Evolutionary conservation across 306 rosid species (phyloP), one percentile per base, ranked within the genome.

Genomic region (Acmispon strigosus): DNA sequence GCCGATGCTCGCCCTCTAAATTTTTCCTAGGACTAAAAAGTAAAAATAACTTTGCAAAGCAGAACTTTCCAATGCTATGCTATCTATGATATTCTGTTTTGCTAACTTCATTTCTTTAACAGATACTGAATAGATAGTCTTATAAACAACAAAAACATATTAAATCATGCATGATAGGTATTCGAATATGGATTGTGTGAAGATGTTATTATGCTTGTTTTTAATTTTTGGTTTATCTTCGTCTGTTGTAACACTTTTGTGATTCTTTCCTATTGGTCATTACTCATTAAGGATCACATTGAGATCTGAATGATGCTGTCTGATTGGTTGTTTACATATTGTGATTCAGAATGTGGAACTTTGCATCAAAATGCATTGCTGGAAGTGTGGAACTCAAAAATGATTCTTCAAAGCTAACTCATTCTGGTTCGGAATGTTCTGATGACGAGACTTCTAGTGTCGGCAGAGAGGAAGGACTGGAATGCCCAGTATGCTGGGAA

Each of bases 401-500:
- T 27, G 90, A 82, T 43, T 63, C 85, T 56, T 10, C 42, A 58
- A 93, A 84, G 81, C 77, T 55, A 19, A 69, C 80, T 50, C 91
- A 85, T 62, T 73, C 80, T 66, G 47, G 85, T 69, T 78, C 85
- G 42, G 97, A 93, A 65, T 87, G 96, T 77, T 93, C 97, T 3
- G 98, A 93, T 77, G 98, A 93, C 11, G 98, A 93, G 84, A 86
- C 70, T 66, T 88, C 98, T 57, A 62, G 80, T 17, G 75, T 68
- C 56, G 87, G 92, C 60, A 87, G 92, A 82, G 99, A 87, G 90
- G 97, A 93, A 82, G 95, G 96, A 43, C 82, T 91, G 16, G 99
- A 94, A 79, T 94, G 97, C 78, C 97, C 97, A 8, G 84, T 94
- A 78, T 94, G 99, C 82, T 91, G 96, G 92, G 99, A 91, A 72